Conservation (phyloP, 345 rosid genomes). For the Eucalyptus camaldulensis region DNA sequence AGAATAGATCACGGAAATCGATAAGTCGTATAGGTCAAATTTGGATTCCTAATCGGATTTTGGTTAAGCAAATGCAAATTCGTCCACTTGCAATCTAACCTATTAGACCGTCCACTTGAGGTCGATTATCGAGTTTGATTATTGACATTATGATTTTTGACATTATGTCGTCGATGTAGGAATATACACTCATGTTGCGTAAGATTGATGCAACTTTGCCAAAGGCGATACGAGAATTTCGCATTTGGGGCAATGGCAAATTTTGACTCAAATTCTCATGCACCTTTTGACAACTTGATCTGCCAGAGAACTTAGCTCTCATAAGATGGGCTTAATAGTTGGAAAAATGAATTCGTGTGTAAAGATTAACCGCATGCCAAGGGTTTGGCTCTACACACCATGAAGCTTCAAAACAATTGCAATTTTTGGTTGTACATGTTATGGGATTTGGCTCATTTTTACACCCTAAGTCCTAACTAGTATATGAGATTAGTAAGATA, state of each 20-base stretch:
- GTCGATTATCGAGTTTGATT: background rate
- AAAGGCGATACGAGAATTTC: background rate
- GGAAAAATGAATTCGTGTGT: background rate
- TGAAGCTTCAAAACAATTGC: background rate
- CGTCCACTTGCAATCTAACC: background rate
- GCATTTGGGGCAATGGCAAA: background rate
- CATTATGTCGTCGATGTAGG: rapidly evolving
- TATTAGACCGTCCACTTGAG: rapidly evolving
- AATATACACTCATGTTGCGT: background rate
- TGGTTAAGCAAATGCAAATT: background rate
- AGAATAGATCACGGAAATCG: background rate
- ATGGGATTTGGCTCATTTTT: background rate
- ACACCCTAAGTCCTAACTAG: background rate
- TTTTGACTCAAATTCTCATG: background rate
- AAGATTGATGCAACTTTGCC: background rate
- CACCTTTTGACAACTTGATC: background rate
- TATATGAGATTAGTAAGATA: background rate
- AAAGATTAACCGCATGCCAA: background rate
- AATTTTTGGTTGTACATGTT: background rate
- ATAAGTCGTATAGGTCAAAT: background rate
- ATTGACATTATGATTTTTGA: background rate
- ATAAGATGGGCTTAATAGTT: background rate
- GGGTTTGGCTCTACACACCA: background rate
- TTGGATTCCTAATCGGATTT: background rate
- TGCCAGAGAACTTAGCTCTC: background rate